Evolutionary conservation across 768 basidiomycete genomes (phyloP).

Genomic region (Saitozyma sp.): DNA sequence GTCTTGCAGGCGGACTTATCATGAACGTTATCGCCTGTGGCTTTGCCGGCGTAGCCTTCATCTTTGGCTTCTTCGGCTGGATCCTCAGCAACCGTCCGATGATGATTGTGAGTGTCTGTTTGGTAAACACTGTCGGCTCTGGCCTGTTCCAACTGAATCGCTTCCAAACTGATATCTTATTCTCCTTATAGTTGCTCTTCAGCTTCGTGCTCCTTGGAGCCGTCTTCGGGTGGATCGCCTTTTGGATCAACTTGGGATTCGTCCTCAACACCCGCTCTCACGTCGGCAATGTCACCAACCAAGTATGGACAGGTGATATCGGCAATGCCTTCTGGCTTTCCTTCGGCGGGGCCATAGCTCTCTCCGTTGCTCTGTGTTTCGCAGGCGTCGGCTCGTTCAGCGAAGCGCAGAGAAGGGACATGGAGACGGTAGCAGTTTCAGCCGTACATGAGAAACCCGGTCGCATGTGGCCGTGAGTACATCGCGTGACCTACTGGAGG

Average conservation of each 20-base stretch:
- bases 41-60: slow-evolving; percentile 34
- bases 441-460: slow-evolving; percentile 6
- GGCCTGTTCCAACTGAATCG: no score
- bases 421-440: slow-evolving; percentile 1
- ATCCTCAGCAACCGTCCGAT: not conserved
- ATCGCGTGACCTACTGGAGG: not conserved
- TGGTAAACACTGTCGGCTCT: no score
- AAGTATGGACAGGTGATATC: slow-evolving; percentile 20
- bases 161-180: no score
- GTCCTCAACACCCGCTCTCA: slow-evolving; percentile 24
- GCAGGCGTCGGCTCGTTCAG: no score
- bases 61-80: slow-evolving; percentile 45
- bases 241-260: not conserved
- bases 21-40: slow-evolving; percentile 42
- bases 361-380: slow-evolving; percentile 11
- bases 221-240: no score
- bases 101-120: no score
- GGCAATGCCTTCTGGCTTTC: slow-evolving; percentile 42
- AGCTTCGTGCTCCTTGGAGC: no score
- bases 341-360: slow-evolving; percentile 22
- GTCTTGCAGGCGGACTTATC: slow-evolving; percentile 29
- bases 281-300: slow-evolving; percentile 4
- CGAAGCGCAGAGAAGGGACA: not conserved
- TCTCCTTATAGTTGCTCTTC: no score
- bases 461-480: slow-evolving; percentile 10